These are phyloP conservation scores for Hypoxylon crocopeplum DNA, from an alignment of 495 filamentous ascomycete species.

Conservation along the genomic window DNA sequence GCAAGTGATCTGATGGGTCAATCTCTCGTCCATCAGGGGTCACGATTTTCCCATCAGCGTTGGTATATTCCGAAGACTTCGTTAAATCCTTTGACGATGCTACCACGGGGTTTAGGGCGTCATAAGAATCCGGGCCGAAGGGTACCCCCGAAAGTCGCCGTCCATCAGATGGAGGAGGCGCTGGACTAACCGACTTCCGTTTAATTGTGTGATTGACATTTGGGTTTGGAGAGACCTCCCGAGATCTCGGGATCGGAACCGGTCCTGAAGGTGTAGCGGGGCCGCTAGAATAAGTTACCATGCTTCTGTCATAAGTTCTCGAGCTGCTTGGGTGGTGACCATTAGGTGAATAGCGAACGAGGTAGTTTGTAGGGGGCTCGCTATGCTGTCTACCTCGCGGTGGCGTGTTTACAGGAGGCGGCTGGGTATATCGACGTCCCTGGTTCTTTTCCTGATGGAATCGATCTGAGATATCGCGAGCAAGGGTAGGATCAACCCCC, in stretches of 20 bases:
- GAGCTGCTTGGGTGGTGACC: slow-evolving; percentile 41
- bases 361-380: slow-evolving; percentile 44
- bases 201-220: slow-evolving; percentile 58
- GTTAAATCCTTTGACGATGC: slow-evolving; percentile 41
- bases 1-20: slow-evolving; percentile 92
- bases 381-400: slow-evolving; percentile 50
- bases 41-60: slow-evolving; percentile 69
- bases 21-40: slow-evolving; percentile 85
- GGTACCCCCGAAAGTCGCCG: slow-evolving; percentile 70
- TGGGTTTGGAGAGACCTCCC: slow-evolving; percentile 67
- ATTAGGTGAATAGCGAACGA: slow-evolving; percentile 48
- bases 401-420: slow-evolving; percentile 42
- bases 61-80: slow-evolving; percentile 45
- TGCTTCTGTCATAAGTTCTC: slow-evolving; percentile 43
- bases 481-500: slow-evolving; percentile 67
- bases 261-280: slow-evolving; percentile 44
- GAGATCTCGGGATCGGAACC: slow-evolving; percentile 45
- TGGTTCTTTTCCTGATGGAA: slow-evolving; percentile 55
- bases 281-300: slow-evolving; percentile 50
- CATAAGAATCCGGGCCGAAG: slow-evolving; percentile 90
- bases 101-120: slow-evolving; percentile 70
- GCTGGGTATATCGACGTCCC: slow-evolving; percentile 50
- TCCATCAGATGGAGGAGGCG: slow-evolving; percentile 62
- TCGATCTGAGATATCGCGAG: slow-evolving; percentile 63
- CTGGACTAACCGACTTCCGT: slow-evolving; percentile 80